Evolutionary conservation across 1,284 basidiomycete species (phyloP).

Genomic region (Boletus holoroseus): DNA sequence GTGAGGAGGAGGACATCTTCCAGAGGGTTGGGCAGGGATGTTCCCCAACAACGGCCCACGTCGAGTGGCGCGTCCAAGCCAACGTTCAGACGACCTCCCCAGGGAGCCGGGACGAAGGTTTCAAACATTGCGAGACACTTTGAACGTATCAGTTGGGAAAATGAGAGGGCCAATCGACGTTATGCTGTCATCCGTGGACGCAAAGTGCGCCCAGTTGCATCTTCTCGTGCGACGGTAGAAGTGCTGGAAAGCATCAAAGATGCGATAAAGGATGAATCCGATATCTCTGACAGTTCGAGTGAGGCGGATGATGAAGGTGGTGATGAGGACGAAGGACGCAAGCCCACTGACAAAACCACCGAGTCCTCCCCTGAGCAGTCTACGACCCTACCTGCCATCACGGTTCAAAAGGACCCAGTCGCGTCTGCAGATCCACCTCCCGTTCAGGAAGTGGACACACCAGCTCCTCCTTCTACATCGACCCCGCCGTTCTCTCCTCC

Average conservation of each 20-base stretch:
- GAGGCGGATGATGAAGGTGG: conserved; percentile 87
- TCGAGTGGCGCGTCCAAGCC: conserved; percentile 40
- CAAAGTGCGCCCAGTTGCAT: conserved; percentile 88
- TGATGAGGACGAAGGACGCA: conserved; percentile 54
- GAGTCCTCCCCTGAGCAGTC: conserved; percentile 38
- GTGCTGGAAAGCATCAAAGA: conserved; percentile 90
- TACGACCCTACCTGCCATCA: conserved; percentile 24
- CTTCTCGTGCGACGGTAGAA: conserved; percentile 84
- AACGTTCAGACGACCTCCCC: conserved; percentile 48
- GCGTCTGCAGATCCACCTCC: conserved; percentile 9
- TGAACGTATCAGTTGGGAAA: conserved; percentile 65
- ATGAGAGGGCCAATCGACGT: conserved; percentile 60
- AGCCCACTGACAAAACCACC: conserved; percentile 26
- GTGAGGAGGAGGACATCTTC: conserved; percentile 41
- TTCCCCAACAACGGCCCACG: conserved; percentile 41
- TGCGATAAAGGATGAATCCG: conserved; percentile 85
- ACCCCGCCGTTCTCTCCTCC: conserved; percentile 34
- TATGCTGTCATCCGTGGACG: conserved; percentile 81
- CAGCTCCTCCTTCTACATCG: conserved; percentile 17
- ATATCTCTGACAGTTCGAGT: conserved; percentile 71
- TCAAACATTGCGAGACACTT: conserved; percentile 73
- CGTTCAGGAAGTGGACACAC: conserved; percentile 17
- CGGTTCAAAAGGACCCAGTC: conserved; percentile 10
- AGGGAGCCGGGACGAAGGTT: conserved; percentile 55
- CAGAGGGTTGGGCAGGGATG: conserved; percentile 45